These are phyloP conservation scores for Platanus orientalis DNA, from an alignment of 164 flowering plant species.

Conservation along the genomic window DNA sequence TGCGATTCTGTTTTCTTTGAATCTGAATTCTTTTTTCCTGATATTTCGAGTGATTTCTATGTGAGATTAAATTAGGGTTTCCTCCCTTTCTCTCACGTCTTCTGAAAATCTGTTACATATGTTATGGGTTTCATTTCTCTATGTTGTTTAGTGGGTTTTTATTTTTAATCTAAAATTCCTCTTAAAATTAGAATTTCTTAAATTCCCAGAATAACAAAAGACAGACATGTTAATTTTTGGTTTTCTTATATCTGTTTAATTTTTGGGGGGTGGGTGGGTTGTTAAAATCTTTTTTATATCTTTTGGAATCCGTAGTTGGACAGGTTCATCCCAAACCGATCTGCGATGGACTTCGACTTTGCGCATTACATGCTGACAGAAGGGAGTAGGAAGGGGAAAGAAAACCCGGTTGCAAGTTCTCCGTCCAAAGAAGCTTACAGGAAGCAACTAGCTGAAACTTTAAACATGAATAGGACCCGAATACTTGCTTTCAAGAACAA, in stretches of 20 bases:
- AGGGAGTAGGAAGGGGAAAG: conserved; percentile 39
- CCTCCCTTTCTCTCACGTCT: too few relatives aligned
- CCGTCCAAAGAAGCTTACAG: conserved; percentile 46
- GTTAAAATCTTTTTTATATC: too few relatives aligned
- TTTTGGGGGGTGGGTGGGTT: background rate
- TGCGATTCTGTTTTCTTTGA: background rate
- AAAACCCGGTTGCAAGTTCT: conserved; percentile 31
- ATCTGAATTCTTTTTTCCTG: too few relatives aligned
- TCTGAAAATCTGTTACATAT: too few relatives aligned
- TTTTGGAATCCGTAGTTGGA: conserved; percentile 31
- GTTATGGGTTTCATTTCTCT: background rate
- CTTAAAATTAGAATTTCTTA: too few relatives aligned
- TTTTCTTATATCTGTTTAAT: too few relatives aligned
- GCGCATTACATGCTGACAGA: conserved; percentile 43
- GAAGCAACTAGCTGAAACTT: conserved; percentile 39
- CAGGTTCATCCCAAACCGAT: conserved; percentile 51
- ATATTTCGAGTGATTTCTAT: too few relatives aligned
- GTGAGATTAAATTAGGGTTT: too few relatives aligned
- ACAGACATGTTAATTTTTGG: too few relatives aligned
- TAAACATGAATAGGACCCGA: conserved; percentile 49
- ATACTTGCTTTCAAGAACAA: too few relatives aligned
- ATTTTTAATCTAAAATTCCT: background rate
- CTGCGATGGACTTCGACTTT: conserved; percentile 51
- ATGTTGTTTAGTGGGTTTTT: background rate
- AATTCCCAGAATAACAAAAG: too few relatives aligned